phyloP scores from a whole-genome alignment of 1,139 yeast species.

The Candida anutae region DNA sequence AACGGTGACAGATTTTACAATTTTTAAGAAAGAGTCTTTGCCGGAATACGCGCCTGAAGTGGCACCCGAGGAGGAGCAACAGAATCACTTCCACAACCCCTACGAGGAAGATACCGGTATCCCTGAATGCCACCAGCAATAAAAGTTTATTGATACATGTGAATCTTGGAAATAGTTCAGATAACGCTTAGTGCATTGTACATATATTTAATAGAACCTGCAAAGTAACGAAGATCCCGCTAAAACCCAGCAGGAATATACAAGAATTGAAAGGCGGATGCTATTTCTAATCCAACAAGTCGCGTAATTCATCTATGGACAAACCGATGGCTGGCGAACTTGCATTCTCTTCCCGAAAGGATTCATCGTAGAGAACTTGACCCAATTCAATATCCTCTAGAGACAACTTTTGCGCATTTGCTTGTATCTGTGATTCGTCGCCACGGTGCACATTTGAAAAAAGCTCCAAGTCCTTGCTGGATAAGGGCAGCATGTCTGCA shows the following conservation, averaged over 20 bases:
- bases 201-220: no score
- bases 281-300: conserved; percentile 27
- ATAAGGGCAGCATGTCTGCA: conserved; percentile 17
- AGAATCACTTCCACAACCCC: conserved; percentile 10
- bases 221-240: no score
- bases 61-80: conserved; percentile 4
- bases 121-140: conserved; percentile 40
- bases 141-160: no score
- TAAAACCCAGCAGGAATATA: no score
- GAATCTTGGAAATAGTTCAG: no score
- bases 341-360: conserved; percentile 1
- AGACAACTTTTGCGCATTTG: background rate
- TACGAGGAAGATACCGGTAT: conserved; percentile 14
- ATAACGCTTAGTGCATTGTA: no score
- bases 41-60: conserved; percentile 25
- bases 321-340: conserved; percentile 20
- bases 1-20: conserved; percentile 32
- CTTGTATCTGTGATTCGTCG: conserved; percentile 1
- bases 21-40: conserved; percentile 21
- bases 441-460: conserved; percentile 11
- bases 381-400: conserved; percentile 9
- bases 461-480: conserved; percentile 15
- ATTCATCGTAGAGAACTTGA: conserved; percentile 9
- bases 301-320: conserved; percentile 26
- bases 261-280: no score